These are phyloP conservation scores for Aureobasidium musti DNA, from an alignment of 2,329 filamentous ascomycete genomes.

Conservation along the genomic window DNA sequence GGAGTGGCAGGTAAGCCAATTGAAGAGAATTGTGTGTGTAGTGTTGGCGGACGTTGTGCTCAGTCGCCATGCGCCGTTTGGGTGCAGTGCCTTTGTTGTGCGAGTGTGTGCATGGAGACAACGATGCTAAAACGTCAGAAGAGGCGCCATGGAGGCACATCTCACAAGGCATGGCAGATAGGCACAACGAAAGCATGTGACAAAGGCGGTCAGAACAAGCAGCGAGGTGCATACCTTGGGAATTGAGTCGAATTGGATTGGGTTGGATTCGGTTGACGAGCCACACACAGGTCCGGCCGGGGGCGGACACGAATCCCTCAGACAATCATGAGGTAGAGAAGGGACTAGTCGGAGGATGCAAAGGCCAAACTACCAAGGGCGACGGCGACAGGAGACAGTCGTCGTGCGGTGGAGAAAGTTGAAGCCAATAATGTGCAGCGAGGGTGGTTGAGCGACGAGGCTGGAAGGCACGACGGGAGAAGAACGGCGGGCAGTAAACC, in stretches of 20 bases:
- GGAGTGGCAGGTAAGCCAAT: constrained; percentile 12
- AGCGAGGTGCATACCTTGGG: constrained; percentile 24
- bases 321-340: constrained; percentile 24
- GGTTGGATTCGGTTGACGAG: constrained; percentile 21
- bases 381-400: constrained; percentile 9
- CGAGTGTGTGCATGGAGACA: constrained; percentile 8
- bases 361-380: constrained; percentile 8
- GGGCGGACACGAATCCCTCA: constrained; percentile 25
- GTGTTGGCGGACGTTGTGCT: constrained; percentile 22
- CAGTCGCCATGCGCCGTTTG: constrained; percentile 23
- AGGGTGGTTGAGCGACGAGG: constrained; percentile 17
- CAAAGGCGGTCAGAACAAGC: constrained; percentile 16
- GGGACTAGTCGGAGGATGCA: constrained; percentile 1
- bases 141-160: not conserved
- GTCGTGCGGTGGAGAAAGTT: constrained; percentile 1
- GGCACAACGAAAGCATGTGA: not conserved
- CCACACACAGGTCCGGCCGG: constrained; percentile 29
- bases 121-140: not conserved
- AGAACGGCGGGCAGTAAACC: constrained; percentile 2
- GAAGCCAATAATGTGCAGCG: constrained; percentile 8
- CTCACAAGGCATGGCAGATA: constrained; percentile 8
- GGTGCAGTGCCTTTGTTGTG: constrained; percentile 27
- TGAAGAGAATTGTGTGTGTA: not conserved
- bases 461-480: constrained; percentile 12
- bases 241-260: constrained; percentile 14